Evolutionary conservation across 2,329 filamentous ascomycete genomes (phyloP).

Genomic region (Teratosphaeria pseudoeucalypti): DNA sequence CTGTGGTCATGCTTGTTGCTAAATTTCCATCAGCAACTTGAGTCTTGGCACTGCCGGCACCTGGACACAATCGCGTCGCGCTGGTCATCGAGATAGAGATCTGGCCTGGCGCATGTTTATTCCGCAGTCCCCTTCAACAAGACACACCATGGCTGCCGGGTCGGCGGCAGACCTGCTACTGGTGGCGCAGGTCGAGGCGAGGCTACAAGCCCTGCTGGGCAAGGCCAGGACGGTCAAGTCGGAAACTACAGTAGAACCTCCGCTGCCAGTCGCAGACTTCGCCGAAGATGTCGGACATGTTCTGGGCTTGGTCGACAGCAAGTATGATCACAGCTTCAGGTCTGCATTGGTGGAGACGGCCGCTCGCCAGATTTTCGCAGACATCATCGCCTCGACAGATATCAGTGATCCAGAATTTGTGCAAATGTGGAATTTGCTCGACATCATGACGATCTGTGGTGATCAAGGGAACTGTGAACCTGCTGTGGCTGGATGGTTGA

Average conservation of each 20-base stretch:
- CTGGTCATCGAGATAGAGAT: no score
- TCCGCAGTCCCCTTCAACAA: neutral
- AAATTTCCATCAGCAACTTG: no score
- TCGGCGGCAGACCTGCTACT: slow-evolving; percentile 18
- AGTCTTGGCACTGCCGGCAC: neutral
- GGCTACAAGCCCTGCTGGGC: slow-evolving; percentile 31
- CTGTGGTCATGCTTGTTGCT: neutral
- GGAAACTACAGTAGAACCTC: slow-evolving; percentile 33
- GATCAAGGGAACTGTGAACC: slow-evolving; percentile 56
- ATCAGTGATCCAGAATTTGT: slow-evolving; percentile 73
- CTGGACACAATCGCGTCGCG: neutral
- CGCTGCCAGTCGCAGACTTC: slow-evolving; percentile 33
- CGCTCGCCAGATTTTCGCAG: slow-evolving; percentile 67
- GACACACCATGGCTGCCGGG: slow-evolving; percentile 14
- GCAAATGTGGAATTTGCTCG: slow-evolving; percentile 84
- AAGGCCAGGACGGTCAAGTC: slow-evolving; percentile 32
- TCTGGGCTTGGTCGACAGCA: slow-evolving; percentile 17
- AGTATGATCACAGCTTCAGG: slow-evolving; percentile 18
- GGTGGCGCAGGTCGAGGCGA: slow-evolving; percentile 16
- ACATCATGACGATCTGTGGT: slow-evolving; percentile 79
- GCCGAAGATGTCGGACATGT: slow-evolving; percentile 17
- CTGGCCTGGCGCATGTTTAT: no score
- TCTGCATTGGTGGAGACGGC: slow-evolving; percentile 71
- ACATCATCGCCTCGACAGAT: slow-evolving; percentile 41
- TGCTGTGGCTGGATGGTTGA: slow-evolving; percentile 74